Base-by-base conservation (phyloP, 352 stramenopile genomes). In the Peronosclerospora sorghi region DNA sequence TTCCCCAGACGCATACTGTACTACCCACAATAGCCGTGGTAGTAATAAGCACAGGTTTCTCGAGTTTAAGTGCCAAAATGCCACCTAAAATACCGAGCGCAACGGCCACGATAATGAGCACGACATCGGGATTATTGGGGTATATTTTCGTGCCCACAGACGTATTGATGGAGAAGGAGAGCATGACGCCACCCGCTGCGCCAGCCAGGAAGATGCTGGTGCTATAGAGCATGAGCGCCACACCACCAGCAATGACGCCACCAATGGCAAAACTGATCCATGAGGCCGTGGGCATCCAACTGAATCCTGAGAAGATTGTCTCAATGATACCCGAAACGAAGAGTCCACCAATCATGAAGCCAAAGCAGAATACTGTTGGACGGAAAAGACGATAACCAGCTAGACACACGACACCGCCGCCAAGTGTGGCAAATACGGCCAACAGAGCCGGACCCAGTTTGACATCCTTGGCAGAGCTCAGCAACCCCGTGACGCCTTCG, bases 281-380 rank as follows among this genome's bases (percentile, higher is more conserved):
- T 9, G 72, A 79, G 5, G 68, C 72, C 0, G 64, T 68, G 7
- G 58, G 54, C 45, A 78, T 67, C 66, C 71, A 84, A 15, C 30
- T 52, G 51, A 77, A 27, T 38, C 45, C 56, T 27, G 49, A 39
- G 41, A 83, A 83, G 12, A 67, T 56, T 2, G 50, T 50, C n/a
- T 79, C 77, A 9, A 83, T 36, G n/a, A 86, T 49, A 1, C 65
- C 62, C 0, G 68, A 56, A 2, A 79, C 60, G 24, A 81, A 70
- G 39, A 90, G 58, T 7, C 73, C 75, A n/a, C 73, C 75, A 2
- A 82, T 39, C 19, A 82, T 63, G 35, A 91, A 91, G 26, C 65
- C 75, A 44, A 62, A 85, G 41, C 69, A 64, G 34, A 88, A 75
- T 15, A 81, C 69, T 0, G 68, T 74, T 3, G 62, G 67, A 7